Conservation (phyloP, 2,329 filamentous ascomycete species). For the Monosporascus sp. region DNA sequence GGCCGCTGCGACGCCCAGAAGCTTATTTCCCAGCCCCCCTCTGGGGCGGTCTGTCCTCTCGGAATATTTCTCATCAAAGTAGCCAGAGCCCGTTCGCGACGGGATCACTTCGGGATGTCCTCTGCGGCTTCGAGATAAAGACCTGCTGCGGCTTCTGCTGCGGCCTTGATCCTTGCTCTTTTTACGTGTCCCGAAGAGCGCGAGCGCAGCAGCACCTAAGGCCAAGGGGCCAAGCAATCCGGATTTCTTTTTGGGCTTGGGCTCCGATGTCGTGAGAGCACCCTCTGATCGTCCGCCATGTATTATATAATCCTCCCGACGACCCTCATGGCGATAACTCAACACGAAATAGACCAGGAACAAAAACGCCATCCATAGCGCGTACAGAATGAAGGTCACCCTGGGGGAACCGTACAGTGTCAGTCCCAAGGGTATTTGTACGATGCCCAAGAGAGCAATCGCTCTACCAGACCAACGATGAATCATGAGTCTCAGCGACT, state of each 20-base stretch:
- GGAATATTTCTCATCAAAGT: slow-evolving; percentile 60
- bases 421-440: slow-evolving; percentile 82
- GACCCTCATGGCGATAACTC: slow-evolving; percentile 60
- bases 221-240: slow-evolving; percentile 50
- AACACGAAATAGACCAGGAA: slow-evolving; percentile 74
- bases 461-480: slow-evolving; percentile 84
- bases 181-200: slow-evolving; percentile 40
- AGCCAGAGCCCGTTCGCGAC: slow-evolving; percentile 52
- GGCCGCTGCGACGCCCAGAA: slow-evolving; percentile 56
- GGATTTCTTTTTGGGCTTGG: slow-evolving; percentile 34
- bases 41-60: slow-evolving; percentile 37
- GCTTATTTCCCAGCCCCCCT: slow-evolving; percentile 52
- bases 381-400: slow-evolving; percentile 78
- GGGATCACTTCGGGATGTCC: slow-evolving; percentile 44
- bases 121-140: slow-evolving; percentile 30
- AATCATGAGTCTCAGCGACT: slow-evolving; percentile 54
- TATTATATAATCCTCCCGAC: slow-evolving; percentile 48
- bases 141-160: slow-evolving; percentile 33
- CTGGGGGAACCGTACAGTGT: slow-evolving; percentile 89
- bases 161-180: slow-evolving; percentile 35
- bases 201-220: slow-evolving; percentile 45
- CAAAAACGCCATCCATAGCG: slow-evolving; percentile 70
- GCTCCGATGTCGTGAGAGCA: slow-evolving; percentile 18
- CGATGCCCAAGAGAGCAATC: slow-evolving; percentile 74
- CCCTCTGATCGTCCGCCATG: slow-evolving; percentile 53